These are phyloP conservation scores for Torrubiellomyces zombiae DNA, from an alignment of 2,329 filamentous ascomycete species.

Conservation along the genomic window DNA sequence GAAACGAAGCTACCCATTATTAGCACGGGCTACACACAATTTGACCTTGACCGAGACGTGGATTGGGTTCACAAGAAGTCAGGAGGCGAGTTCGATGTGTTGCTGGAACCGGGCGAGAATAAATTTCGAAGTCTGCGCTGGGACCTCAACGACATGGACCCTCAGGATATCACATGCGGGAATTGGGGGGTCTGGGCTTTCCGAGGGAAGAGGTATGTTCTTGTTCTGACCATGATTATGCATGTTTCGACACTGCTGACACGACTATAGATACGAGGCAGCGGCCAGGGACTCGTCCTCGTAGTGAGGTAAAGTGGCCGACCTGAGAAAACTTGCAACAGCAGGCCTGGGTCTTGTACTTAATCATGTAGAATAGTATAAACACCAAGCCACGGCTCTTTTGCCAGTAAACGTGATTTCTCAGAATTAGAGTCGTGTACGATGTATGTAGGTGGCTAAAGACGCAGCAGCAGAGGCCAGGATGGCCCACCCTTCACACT, in stretches of 20 bases:
- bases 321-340: too few relatives aligned
- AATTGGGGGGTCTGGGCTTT: conserved; percentile 98
- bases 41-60: conserved; percentile 85
- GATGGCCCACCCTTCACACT: too few relatives aligned
- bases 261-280: conserved; percentile 42
- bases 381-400: too few relatives aligned
- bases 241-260: conserved; percentile 15
- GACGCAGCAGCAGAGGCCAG: too few relatives aligned
- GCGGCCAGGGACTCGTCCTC: conserved; percentile 33
- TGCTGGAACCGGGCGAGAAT: conserved; percentile 89
- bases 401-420: too few relatives aligned
- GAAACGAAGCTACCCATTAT: conserved; percentile 94
- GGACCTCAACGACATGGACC: conserved; percentile 93
- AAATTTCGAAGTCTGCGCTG: conserved; percentile 83
- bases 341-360: too few relatives aligned
- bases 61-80: conserved; percentile 78
- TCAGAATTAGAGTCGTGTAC: too few relatives aligned
- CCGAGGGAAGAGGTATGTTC: conserved; percentile 74
- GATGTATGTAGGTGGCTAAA: too few relatives aligned
- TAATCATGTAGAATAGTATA: too few relatives aligned
- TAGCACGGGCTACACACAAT: conserved; percentile 89
- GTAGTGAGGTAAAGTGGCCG: not conserved
- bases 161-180: conserved; percentile 82
- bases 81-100: conserved; percentile 76
- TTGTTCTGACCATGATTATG: conserved; percentile 1